These are phyloP conservation scores for Tillandsia fasciculata DNA, from an alignment of 176 grass and related monocot species.

Conservation along the genomic window DNA sequence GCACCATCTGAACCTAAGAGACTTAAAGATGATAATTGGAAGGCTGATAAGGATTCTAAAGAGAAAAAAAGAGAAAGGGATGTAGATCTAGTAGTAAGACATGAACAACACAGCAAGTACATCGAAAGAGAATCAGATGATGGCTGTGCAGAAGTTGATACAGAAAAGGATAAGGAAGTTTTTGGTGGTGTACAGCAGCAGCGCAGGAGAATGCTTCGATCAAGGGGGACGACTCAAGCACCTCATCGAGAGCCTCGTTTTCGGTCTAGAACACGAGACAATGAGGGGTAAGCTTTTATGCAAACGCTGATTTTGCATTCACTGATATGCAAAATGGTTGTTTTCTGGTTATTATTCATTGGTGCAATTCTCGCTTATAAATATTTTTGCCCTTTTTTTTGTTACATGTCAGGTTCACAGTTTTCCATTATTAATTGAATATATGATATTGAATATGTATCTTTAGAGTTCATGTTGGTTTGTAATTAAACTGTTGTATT, in stretches of 20 bases:
- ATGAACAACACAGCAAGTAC: constrained; percentile 44
- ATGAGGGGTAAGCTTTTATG: constrained; percentile 50
- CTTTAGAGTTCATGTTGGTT: too few relatives aligned
- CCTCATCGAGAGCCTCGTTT: constrained; percentile 60
- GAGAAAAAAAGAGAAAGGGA: constrained; percentile 66
- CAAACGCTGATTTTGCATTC: background rate
- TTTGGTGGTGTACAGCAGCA: constrained; percentile 55
- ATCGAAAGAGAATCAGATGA: constrained; percentile 73
- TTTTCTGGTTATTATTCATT: background rate
- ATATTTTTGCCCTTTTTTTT: too few relatives aligned
- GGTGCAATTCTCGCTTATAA: too few relatives aligned
- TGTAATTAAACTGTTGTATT: too few relatives aligned
- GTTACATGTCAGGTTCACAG: too few relatives aligned
- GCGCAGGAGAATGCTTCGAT: constrained; percentile 38
- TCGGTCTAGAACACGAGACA: constrained; percentile 51
- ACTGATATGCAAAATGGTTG: background rate
- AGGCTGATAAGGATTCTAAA: constrained; percentile 44
- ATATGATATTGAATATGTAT: too few relatives aligned
- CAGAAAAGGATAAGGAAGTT: constrained; percentile 74
- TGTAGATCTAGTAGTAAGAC: constrained; percentile 42
- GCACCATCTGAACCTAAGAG: constrained; percentile 36
- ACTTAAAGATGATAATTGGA: constrained; percentile 52
- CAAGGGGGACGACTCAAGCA: constrained; percentile 52
- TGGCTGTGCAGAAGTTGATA: constrained; percentile 44
- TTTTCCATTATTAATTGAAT: too few relatives aligned